Base-by-base conservation (phyloP, 2,329 filamentous ascomycete genomes). In the Remersonia thermophila region DNA sequence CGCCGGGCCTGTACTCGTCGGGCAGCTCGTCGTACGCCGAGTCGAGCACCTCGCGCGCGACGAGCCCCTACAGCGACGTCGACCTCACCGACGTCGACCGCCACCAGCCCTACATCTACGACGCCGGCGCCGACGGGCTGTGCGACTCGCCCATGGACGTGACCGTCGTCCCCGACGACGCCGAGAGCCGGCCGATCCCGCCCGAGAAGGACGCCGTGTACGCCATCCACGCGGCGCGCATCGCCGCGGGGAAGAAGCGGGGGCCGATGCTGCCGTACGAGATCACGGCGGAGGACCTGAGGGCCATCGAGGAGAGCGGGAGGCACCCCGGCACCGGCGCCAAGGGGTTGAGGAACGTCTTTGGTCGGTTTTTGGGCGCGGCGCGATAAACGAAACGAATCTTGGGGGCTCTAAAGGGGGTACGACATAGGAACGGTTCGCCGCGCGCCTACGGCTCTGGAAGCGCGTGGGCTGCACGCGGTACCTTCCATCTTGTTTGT, bases 111-210 rank as follows among this genome's bases (percentile, higher is more conserved):
- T 67, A 65, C 47, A 52, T 67, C 34, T n/a, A n/a, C n/a, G n/a
- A n/a, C n/a, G n/a, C n/a, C n/a, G n/a, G n/a, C n/a, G 51, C 51
- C 45, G 54, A 52, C 42, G 51, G 52, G 36, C 52, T 69, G 4
- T 67, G 67, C 50, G 65, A 67, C 41, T 67, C 67, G 29, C 67
- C 67, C 0, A 57, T 68, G 26, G 58, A 69, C 0, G 58, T 68
- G 23, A 58, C 69, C 49, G 55, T 69, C 32, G 53, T 65, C 31
- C 47, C 63, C 30, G 57, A 57, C 46, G 47, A 63, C 29, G 57
- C 56, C 44, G 50, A 28, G 12, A n/a, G 20, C 20, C 20, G 51
- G 41, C 56, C 57, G 7, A 49, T 52, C 38, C 53, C 62, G 39
- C 55, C 57, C 33, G 53, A 58, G 42, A 63, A 61, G 49, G 48